Percentiles rank a stretch among this genome's conserved stretches.
These are phyloP conservation scores for Diplodia intermedia DNA, from an alignment of 2,329 filamentous ascomycete species.

Conservation along the genomic window DNA sequence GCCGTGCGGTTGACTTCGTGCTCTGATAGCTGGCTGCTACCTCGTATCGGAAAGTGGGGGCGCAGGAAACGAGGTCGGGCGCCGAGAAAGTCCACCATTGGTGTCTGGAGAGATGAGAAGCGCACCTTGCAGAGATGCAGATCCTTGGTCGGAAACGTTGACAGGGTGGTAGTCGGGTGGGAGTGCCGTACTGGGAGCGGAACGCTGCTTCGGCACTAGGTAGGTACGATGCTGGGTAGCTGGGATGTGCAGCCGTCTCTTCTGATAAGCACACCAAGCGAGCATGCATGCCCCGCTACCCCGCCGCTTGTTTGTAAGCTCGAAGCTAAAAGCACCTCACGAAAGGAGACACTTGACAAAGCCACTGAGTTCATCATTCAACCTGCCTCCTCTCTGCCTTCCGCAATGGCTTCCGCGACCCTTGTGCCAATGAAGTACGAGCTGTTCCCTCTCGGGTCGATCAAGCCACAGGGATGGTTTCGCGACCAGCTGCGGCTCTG, in stretches of 20 bases:
- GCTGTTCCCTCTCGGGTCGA: constrained; percentile 44
- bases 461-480: constrained; percentile 60
- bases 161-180: constrained; percentile 1
- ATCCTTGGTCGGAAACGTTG: not conserved
- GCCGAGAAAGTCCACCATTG: not conserved
- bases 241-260: not conserved
- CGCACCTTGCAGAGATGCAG: not conserved
- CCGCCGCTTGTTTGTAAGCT: not conserved
- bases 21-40: not conserved
- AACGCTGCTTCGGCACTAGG: not conserved
- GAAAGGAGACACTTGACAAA: too few relatives aligned
- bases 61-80: not conserved
- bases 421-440: constrained; percentile 48
- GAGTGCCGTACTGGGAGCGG: not conserved
- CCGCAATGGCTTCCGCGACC: not conserved
- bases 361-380: too few relatives aligned
- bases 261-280: not conserved
- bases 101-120: too few relatives aligned
- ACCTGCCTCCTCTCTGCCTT: not conserved
- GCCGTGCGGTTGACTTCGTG: not conserved
- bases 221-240: not conserved
- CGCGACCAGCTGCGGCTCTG: constrained; percentile 57
- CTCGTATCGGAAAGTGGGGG: constrained; percentile 1
- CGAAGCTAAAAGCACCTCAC: too few relatives aligned
- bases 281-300: not conserved